phyloP scores from a whole-genome alignment of 83 land plant genomes.

The Thuja plicata region DNA sequence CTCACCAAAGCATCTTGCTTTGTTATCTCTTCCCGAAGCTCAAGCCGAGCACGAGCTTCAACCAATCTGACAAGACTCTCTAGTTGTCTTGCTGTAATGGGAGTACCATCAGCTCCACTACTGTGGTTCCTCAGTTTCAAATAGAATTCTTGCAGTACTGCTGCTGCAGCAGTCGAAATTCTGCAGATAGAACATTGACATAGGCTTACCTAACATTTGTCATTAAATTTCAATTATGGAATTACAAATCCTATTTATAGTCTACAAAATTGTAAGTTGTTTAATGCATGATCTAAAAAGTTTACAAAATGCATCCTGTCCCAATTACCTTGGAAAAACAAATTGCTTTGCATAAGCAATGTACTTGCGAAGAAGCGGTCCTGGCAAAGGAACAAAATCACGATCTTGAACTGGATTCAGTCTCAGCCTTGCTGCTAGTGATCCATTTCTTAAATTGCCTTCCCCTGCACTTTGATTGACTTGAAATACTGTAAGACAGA shows the following conservation, averaged over 20 bases:
- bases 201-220: constrained; percentile 1
- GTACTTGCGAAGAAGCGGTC: constrained; percentile 83
- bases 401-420: constrained; percentile 62
- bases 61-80: constrained; percentile 93
- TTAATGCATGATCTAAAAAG: not conserved
- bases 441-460: constrained; percentile 26
- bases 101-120: constrained; percentile 89
- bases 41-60: constrained; percentile 96
- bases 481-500: constrained; percentile 25
- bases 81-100: constrained; percentile 92
- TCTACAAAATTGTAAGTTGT: not conserved
- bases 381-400: constrained; percentile 83
- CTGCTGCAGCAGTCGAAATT: constrained; percentile 90
- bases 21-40: constrained; percentile 88
- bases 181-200: constrained; percentile 30
- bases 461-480: constrained; percentile 28
- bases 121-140: constrained; percentile 71
- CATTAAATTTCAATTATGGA: not conserved
- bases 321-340: constrained; percentile 79
- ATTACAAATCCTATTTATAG: not conserved
- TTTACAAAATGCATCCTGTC: not conserved
- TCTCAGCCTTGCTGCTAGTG: constrained; percentile 72
- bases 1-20: constrained; percentile 83
- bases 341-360: constrained; percentile 89
- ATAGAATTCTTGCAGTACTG: constrained; percentile 81